Percentiles rank a stretch among this genome's conserved stretches.
phyloP scores from a whole-genome alignment of 345 rosid genomes.

The Eutrema yunnanense region DNA sequence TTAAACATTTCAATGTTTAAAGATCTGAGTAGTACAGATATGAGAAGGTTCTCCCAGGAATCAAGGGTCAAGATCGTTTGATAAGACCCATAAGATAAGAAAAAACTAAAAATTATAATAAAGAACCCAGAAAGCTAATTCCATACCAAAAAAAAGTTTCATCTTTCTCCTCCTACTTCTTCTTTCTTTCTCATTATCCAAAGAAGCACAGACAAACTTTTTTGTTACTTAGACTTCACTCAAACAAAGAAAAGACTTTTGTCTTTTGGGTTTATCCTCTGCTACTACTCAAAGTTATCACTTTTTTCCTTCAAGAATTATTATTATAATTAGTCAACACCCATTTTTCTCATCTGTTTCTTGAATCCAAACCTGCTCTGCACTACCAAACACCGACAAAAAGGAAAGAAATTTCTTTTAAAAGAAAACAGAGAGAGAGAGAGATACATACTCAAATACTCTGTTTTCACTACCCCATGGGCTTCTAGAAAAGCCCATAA shows the following conservation, averaged over 20 bases:
- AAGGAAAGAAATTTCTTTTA: background rate
- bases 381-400: conserved; percentile 19
- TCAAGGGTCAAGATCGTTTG: conserved; percentile 84
- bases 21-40: conserved; percentile 36
- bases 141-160: background rate
- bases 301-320: background rate
- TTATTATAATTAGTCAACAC: conserved; percentile 7
- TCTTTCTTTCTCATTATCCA: conserved; percentile 11
- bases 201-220: conserved; percentile 15
- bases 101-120: background rate
- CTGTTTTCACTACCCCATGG: conserved; percentile 16
- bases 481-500: conserved; percentile 11
- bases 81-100: conserved; percentile 43
- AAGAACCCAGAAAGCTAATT: background rate
- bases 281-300: conserved; percentile 3
- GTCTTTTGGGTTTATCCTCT: conserved; percentile 21
- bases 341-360: conserved; percentile 15
- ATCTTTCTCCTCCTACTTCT: background rate
- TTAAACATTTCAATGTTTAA: conserved; percentile 19
- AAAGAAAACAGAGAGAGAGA: conserved; percentile 2
- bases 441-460: conserved; percentile 1
- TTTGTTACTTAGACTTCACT: conserved; percentile 29
- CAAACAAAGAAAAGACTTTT: conserved; percentile 24
- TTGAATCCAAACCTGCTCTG: conserved; percentile 18
- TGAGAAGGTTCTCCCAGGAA: conserved; percentile 84